Evolutionary conservation across 164 flowering plant species (phyloP).

Genomic region (Piper longum): DNA sequence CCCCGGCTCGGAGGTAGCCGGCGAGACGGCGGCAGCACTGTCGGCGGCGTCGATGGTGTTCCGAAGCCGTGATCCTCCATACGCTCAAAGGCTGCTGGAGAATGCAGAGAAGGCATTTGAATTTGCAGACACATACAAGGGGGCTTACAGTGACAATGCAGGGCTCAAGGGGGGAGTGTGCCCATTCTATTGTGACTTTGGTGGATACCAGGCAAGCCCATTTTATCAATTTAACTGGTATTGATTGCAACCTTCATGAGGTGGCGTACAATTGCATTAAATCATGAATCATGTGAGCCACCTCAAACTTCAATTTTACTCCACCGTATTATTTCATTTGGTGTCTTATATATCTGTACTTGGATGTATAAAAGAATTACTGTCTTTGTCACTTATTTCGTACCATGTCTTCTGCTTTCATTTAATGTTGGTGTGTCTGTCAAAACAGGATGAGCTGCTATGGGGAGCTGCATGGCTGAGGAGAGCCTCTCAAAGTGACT

Average conservation of each 20-base stretch:
- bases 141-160: conserved; percentile 86
- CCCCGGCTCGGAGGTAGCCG: conserved; percentile 89
- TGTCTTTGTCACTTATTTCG: background rate
- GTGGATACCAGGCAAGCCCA: conserved; percentile 65
- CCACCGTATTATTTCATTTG: background rate
- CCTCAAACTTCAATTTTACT: background rate
- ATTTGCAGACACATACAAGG: conserved; percentile 66
- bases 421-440: background rate
- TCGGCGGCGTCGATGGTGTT: conserved; percentile 90
- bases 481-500: conserved; percentile 48
- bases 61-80: conserved; percentile 55
- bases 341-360: too few species aligned
- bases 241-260: background rate
- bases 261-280: background rate
- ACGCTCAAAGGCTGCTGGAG: conserved; percentile 49
- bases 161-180: conserved; percentile 58
- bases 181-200: conserved; percentile 89
- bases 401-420: background rate
- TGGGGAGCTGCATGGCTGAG: conserved; percentile 99
- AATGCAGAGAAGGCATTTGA: conserved; percentile 49
- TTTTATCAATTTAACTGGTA: background rate
- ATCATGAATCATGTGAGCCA: background rate
- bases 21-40: conserved; percentile 88
- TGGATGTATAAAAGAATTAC: background rate
- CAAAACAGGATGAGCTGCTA: conserved; percentile 71